Percentiles rank a stretch among this genome's conserved stretches.
Conservation (phyloP, 148 eudicot species). For the Vaccinium macrocarpon region DNA sequence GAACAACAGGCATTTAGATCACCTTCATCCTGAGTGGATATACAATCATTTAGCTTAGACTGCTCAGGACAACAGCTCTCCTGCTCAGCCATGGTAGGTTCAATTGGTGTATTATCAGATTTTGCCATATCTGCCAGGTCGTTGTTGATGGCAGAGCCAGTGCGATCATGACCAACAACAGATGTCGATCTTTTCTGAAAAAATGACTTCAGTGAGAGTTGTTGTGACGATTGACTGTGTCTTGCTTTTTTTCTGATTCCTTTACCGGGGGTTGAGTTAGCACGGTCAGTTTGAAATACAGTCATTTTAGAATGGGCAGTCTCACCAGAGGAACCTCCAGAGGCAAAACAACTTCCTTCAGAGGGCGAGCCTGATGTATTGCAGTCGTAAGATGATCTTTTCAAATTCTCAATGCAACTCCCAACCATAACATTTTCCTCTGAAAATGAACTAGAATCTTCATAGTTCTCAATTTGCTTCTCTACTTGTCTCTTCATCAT, state of each 20-base stretch:
- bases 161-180: slow-evolving; percentile 18
- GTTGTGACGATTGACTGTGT: slow-evolving; percentile 63
- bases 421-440: slow-evolving; percentile 23
- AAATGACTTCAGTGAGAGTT: slow-evolving; percentile 81
- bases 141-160: slow-evolving; percentile 24
- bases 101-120: slow-evolving; percentile 23
- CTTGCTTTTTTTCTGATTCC: slow-evolving; percentile 60
- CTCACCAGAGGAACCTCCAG: slow-evolving; percentile 10
- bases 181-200: slow-evolving; percentile 47
- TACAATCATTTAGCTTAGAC: slow-evolving; percentile 18
- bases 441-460: slow-evolving; percentile 29
- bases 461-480: slow-evolving; percentile 33
- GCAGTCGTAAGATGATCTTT: slow-evolving; percentile 25
- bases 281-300: slow-evolving; percentile 15
- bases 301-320: slow-evolving; percentile 7
- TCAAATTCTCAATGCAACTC: slow-evolving; percentile 17
- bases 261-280: slow-evolving; percentile 24
- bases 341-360: slow-evolving; percentile 11
- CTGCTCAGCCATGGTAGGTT: slow-evolving; percentile 19
- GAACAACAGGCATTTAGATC: slow-evolving; percentile 22
- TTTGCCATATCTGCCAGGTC: slow-evolving; percentile 29
- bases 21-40: slow-evolving; percentile 29
- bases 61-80: slow-evolving; percentile 22
- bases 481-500: slow-evolving; percentile 56
- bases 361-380: slow-evolving; percentile 19